phyloP scores from a whole-genome alignment of 2,329 filamentous ascomycete genomes.

The Ascochyta viciae-villosae region DNA sequence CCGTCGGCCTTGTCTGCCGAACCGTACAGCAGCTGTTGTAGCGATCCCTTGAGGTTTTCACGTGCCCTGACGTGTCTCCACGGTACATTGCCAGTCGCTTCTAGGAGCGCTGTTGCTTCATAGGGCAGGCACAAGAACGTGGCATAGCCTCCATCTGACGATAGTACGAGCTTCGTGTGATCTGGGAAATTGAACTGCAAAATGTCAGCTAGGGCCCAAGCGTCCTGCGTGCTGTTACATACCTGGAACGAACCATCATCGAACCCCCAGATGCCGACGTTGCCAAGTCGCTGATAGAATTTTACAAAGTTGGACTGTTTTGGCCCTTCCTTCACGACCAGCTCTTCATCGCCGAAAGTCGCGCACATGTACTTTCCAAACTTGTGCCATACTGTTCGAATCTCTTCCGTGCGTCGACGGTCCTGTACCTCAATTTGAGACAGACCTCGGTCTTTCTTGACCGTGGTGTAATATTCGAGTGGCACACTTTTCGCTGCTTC shows the following conservation, averaged over 20 bases:
- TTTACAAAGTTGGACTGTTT: conserved; percentile 66
- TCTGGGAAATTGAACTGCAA: conserved; percentile 83
- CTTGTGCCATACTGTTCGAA: conserved; percentile 68
- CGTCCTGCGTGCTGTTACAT: conserved; percentile 29
- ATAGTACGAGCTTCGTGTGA: conserved; percentile 83
- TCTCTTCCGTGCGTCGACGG: conserved; percentile 64
- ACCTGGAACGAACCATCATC: conserved; percentile 80
- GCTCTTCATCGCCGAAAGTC: conserved; percentile 50
- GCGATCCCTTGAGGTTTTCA: conserved; percentile 73
- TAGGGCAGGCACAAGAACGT: conserved; percentile 79
- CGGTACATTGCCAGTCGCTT: conserved; percentile 65
- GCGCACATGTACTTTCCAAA: conserved; percentile 74
- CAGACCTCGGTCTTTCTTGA: conserved; percentile 66
- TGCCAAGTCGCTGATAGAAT: conserved; percentile 82
- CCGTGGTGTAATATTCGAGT: conserved; percentile 77
- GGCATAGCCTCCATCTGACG: conserved; percentile 75
- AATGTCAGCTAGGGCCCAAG: neutral
- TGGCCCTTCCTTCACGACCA: conserved; percentile 58
- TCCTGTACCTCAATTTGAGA: conserved; percentile 66
- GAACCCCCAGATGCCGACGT: conserved; percentile 83
- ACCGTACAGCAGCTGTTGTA: conserved; percentile 75
- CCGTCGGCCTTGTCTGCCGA: conserved; percentile 58
- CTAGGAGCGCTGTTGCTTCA: conserved; percentile 72
- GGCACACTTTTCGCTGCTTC: conserved; percentile 53
- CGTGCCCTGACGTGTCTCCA: conserved; percentile 74